Evolutionary conservation across 176 grass and related monocot genomes (phyloP).

Genomic region (Hordeum vulgare): DNA sequence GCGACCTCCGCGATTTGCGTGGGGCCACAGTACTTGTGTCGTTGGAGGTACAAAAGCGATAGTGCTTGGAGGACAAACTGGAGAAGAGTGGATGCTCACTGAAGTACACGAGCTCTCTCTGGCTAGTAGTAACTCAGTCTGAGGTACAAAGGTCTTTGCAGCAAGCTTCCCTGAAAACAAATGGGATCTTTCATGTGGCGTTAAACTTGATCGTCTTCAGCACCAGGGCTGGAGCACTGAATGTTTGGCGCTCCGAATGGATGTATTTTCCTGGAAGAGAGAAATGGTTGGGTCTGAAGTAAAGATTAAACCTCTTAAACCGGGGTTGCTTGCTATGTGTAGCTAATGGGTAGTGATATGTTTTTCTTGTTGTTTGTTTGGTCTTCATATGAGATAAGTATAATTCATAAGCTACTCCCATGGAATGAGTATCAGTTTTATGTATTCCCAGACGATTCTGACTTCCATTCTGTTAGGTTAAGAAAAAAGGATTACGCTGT

Average conservation of each 20-base stretch:
- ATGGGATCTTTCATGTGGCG: neutral
- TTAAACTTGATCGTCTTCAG: slow-evolving; percentile 17
- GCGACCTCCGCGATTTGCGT: slow-evolving; percentile 67
- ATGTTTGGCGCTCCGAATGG: neutral
- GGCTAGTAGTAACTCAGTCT: slow-evolving; percentile 37
- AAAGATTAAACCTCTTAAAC: slow-evolving; percentile 11
- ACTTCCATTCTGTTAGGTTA: slow-evolving; percentile 29
- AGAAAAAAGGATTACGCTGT: slow-evolving; percentile 18
- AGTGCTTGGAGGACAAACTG: slow-evolving; percentile 90
- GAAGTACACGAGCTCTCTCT: slow-evolving; percentile 89
- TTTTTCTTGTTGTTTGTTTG: slow-evolving; percentile 31
- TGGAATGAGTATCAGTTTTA: slow-evolving; percentile 28
- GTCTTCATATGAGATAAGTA: slow-evolving; percentile 31
- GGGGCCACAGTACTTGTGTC: slow-evolving; percentile 90
- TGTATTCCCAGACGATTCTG: slow-evolving; percentile 32
- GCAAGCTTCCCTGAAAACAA: neutral
- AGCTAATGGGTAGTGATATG: slow-evolving; percentile 32
- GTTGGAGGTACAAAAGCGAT: slow-evolving; percentile 83
- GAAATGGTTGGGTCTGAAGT: neutral
- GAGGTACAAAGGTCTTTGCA: slow-evolving; percentile 9
- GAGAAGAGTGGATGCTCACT: slow-evolving; percentile 92
- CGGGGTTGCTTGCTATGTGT: neutral
- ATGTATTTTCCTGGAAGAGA: slow-evolving; percentile 15
- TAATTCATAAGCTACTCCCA: slow-evolving; percentile 35
- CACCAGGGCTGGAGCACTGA: neutral